Percentiles rank a stretch among this genome's conserved stretches.
Evolutionary conservation across 352 stramenopile species (phyloP).

Genomic region (Paralagenidium karlingii): DNA sequence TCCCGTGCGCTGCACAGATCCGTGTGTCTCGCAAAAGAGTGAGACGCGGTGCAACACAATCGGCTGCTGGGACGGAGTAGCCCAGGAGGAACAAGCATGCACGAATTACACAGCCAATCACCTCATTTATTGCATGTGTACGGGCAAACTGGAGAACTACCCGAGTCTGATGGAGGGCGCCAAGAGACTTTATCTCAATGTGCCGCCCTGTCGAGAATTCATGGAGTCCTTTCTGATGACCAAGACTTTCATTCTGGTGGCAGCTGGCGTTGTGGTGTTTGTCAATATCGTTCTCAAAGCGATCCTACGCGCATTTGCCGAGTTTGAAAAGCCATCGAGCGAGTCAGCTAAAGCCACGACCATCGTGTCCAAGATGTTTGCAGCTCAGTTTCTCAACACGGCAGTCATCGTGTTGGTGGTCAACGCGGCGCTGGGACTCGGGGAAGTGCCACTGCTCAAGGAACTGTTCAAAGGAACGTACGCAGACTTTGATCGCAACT

Average conservation of each 20-base stretch:
- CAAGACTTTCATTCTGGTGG: constrained; percentile 54
- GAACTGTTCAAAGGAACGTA: constrained; percentile 72
- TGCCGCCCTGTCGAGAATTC: constrained; percentile 43
- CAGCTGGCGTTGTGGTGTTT: constrained; percentile 49
- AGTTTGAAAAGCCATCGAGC: constrained; percentile 66
- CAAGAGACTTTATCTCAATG: constrained; percentile 31
- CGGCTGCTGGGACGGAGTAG: constrained; percentile 41
- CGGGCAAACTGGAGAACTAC: constrained; percentile 22
- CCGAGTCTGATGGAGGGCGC: constrained; percentile 44
- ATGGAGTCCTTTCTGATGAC: constrained; percentile 51
- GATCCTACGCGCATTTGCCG: constrained; percentile 49
- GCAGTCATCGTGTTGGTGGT: constrained; percentile 71
- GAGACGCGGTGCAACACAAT: constrained; percentile 41
- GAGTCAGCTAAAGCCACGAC: constrained; percentile 66
- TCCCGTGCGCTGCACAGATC: constrained; percentile 28
- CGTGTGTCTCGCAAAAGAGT: constrained; percentile 43
- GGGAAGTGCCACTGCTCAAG: constrained; percentile 20
- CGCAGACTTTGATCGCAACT: constrained; percentile 70
- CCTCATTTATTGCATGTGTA: constrained; percentile 61
- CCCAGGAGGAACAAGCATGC: constrained; percentile 17
- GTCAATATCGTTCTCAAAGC: constrained; percentile 67
- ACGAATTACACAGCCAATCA: constrained; percentile 49
- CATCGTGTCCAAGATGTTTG: constrained; percentile 69
- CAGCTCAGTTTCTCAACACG: constrained; percentile 74
- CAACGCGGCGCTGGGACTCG: constrained; percentile 40